Conservation (phyloP, 2,329 filamentous ascomycete genomes). For the Aspergillus sp. region DNA sequence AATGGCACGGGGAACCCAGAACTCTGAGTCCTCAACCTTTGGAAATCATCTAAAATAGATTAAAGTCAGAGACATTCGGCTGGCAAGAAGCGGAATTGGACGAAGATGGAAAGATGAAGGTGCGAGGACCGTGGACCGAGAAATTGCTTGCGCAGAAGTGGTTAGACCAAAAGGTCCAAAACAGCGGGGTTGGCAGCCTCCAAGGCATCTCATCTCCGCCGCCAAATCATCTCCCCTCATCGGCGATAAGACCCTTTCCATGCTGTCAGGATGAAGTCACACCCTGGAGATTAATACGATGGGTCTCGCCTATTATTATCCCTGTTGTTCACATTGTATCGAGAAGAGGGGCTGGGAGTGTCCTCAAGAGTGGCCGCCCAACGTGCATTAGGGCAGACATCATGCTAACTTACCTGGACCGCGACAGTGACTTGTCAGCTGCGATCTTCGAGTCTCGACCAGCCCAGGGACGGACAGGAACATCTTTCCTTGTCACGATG, state of each 20-base stretch:
- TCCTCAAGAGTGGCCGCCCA: background rate
- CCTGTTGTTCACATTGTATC: background rate
- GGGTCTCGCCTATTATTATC: conserved; percentile 8
- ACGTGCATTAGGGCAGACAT: conserved; percentile 1
- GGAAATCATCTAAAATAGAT: background rate
- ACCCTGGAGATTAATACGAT: background rate
- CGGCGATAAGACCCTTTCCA: conserved; percentile 1
- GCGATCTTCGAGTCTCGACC: background rate
- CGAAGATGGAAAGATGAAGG: background rate
- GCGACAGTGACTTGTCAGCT: background rate
- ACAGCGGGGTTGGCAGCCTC: background rate
- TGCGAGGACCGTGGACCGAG: too few species aligned
- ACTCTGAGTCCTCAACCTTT: too few species aligned
- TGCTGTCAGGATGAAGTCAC: conserved; percentile 4
- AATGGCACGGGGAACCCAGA: background rate
- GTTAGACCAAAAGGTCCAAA: background rate
- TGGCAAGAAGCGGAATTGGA: background rate
- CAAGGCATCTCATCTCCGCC: background rate
- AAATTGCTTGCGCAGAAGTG: too few species aligned
- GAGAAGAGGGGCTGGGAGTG: background rate
- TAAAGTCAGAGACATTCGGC: background rate
- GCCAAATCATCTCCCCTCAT: background rate
- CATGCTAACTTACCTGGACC: background rate
- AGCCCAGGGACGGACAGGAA: background rate
- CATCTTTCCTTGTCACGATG: background rate